phyloP scores from a whole-genome alignment of 2,329 filamentous ascomycete species.

The Colletotrichum truncatum region DNA sequence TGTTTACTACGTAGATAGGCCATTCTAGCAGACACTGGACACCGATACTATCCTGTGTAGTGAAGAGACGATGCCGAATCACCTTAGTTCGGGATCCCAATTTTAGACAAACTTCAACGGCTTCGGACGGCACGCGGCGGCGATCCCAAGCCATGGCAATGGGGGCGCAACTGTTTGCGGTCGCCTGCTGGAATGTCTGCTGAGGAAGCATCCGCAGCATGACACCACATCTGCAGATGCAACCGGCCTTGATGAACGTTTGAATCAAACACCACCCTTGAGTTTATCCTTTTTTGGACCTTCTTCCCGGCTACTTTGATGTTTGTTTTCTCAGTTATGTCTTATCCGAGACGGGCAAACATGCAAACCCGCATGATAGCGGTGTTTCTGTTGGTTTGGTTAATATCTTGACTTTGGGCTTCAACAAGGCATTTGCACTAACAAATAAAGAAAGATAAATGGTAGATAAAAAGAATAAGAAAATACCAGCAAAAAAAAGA shows the following conservation, averaged over 20 bases:
- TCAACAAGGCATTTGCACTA: too few relatives aligned
- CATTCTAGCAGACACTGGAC: too few relatives aligned
- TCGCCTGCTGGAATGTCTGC: background rate
- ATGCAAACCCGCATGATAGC: too few relatives aligned
- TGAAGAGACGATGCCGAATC: background rate
- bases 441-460: too few relatives aligned
- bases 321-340: too few relatives aligned
- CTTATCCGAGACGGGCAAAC: too few relatives aligned
- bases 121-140: background rate
- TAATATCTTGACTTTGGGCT: too few relatives aligned
- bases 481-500: background rate
- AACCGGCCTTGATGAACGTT: background rate
- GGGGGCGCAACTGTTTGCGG: background rate
- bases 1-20: background rate
- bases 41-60: too few relatives aligned
- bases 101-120: constrained; percentile 11
- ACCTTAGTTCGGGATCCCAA: background rate
- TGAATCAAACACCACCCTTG: background rate
- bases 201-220: background rate
- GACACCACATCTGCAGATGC: background rate
- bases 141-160: constrained; percentile 3
- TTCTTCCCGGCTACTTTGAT: too few relatives aligned
- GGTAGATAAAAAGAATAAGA: too few relatives aligned
- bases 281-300: background rate
- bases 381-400: too few relatives aligned